These are phyloP conservation scores for Tetraselmis striata DNA, from an alignment of 139 green algal species.

Conservation along the genomic window DNA sequence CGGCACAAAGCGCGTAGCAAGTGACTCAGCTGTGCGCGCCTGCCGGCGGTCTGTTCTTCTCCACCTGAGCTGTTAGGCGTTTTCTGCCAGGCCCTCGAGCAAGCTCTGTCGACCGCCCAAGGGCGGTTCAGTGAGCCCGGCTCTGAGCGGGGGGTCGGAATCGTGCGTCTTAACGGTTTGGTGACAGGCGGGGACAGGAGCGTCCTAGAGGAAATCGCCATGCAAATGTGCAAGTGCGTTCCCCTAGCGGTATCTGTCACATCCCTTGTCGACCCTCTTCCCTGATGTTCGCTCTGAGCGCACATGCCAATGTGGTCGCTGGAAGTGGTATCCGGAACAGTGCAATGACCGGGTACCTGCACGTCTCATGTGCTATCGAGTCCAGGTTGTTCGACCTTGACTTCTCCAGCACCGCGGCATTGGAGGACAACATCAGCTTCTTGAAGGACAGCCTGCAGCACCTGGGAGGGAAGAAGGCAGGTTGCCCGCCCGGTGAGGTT, in stretches of 20 bases:
- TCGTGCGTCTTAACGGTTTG: constrained; percentile 64
- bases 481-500: not conserved
- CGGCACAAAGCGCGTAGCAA: not conserved
- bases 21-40: not conserved
- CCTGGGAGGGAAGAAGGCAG: constrained; percentile 37
- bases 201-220: constrained; percentile 63
- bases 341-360: too few relatives aligned
- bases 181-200: constrained; percentile 60
- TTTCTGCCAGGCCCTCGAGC: constrained; percentile 43
- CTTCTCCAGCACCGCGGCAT: constrained; percentile 42
- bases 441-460: constrained; percentile 53
- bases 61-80: constrained; percentile 4
- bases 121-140: constrained; percentile 25
- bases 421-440: constrained; percentile 74
- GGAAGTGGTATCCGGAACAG: too few relatives aligned
- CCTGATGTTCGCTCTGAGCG: too few relatives aligned
- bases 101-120: constrained; percentile 27
- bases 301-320: too few relatives aligned
- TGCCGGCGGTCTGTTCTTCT: constrained; percentile 6
- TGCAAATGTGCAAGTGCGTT: constrained; percentile 59
- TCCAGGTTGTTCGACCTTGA: constrained; percentile 22
- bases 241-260: too few relatives aligned
- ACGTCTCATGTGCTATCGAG: not conserved
- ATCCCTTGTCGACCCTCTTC: too few relatives aligned
- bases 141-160: constrained; percentile 39